These are phyloP conservation scores for Ceratobasidium sp. DNA, from an alignment of 1,284 basidiomycete species.

Conservation along the genomic window DNA sequence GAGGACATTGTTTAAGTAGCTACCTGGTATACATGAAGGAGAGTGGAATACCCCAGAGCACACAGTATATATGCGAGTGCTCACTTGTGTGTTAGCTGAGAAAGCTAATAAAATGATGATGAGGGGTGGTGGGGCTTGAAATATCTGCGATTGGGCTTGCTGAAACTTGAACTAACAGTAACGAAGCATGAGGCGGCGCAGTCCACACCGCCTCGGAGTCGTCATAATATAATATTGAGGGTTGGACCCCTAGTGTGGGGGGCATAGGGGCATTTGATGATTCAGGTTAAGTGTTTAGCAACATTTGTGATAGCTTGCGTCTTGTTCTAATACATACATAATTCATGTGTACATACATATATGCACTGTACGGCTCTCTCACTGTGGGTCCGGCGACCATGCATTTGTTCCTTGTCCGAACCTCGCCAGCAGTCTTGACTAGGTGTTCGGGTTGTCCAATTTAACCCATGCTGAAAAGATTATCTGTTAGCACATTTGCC, in stretches of 20 bases:
- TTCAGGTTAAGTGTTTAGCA: not conserved
- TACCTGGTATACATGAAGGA: no score
- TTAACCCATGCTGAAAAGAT: conserved; percentile 18
- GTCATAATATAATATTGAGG: not conserved
- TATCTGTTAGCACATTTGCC: not conserved
- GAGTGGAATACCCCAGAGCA: no score
- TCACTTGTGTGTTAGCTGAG: no score
- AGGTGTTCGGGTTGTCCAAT: conserved; percentile 81
- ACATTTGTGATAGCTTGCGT: not conserved
- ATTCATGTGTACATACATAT: not conserved
- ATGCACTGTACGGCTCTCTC: conserved; percentile 63
- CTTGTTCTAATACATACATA: not conserved
- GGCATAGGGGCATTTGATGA: not conserved
- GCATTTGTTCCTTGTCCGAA: conserved; percentile 90
- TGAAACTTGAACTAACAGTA: no score
- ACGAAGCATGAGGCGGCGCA: no score
- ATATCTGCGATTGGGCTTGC: no score
- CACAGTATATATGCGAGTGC: no score
- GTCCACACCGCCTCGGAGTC: no score
- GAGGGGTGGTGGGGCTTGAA: no score
- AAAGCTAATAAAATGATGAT: no score
- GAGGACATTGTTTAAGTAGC: no score
- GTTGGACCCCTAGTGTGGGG: not conserved
- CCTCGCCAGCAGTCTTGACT: conserved; percentile 84
- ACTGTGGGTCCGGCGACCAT: conserved; percentile 79